A percentile compares a stretch with the other conserved stretches of the same genome.
These are phyloP conservation scores for Pugionium cornutum DNA, from an alignment of 345 rosid species.

Conservation along the genomic window DNA sequence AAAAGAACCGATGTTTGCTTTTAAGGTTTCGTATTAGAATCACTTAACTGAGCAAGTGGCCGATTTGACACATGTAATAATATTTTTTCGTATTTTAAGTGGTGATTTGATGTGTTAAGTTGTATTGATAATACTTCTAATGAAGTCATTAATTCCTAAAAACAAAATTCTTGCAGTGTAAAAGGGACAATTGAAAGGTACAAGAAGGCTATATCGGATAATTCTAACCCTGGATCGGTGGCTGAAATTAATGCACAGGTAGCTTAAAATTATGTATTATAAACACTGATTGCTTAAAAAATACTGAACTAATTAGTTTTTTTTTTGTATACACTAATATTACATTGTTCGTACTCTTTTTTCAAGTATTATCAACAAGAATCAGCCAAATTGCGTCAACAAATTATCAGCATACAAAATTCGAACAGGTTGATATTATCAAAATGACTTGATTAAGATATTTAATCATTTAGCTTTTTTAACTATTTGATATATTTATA, in stretches of 20 bases:
- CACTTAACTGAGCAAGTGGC: constrained; percentile 49
- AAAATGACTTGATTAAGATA: not conserved
- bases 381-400: constrained; percentile 65
- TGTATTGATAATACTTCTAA: not conserved
- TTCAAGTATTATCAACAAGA: constrained; percentile 87
- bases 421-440: constrained; percentile 56
- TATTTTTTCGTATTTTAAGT: not conserved
- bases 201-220: constrained; percentile 74
- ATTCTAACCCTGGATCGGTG: constrained; percentile 66
- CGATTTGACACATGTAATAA: constrained; percentile 50
- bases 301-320: no score
- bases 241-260: constrained; percentile 93
- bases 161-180: constrained; percentile 55
- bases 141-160: not conserved
- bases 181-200: constrained; percentile 92
- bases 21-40: constrained; percentile 60
- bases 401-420: constrained; percentile 68
- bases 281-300: no score
- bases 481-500: not conserved
- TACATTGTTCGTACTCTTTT: not conserved
- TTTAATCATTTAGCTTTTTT: not conserved
- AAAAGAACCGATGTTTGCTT: constrained; percentile 41
- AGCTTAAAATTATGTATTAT: not conserved
- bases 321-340: not conserved
- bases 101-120: not conserved